These are phyloP conservation scores for Proteromonas lacertae DNA, from an alignment of 352 stramenopile species.

Conservation along the genomic window DNA sequence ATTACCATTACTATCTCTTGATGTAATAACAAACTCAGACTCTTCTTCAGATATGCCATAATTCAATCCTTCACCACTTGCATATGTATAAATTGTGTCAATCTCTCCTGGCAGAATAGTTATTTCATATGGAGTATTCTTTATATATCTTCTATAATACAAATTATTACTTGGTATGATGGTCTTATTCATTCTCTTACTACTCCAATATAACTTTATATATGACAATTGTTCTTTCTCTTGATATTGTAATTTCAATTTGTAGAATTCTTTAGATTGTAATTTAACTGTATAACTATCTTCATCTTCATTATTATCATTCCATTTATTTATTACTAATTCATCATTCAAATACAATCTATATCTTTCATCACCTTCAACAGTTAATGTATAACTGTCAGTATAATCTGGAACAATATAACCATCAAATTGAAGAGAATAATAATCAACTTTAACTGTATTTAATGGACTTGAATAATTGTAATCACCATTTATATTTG, in stretches of 20 bases:
- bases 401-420: constrained; percentile 13
- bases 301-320: too few relatives aligned
- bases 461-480: constrained; percentile 31
- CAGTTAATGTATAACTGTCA: constrained; percentile 32
- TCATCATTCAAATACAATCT: constrained; percentile 24
- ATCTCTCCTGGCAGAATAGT: constrained; percentile 28
- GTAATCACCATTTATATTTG: background rate
- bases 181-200: background rate
- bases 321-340: too few relatives aligned
- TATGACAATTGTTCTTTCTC: constrained; percentile 32
- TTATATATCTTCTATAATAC: constrained; percentile 17
- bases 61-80: too few relatives aligned
- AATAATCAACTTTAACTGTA: constrained; percentile 24
- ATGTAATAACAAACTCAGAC: too few relatives aligned
- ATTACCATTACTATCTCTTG: constrained; percentile 25
- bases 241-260: constrained; percentile 38
- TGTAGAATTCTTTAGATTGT: constrained; percentile 25
- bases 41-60: too few relatives aligned
- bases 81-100: constrained; percentile 9
- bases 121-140: constrained; percentile 16
- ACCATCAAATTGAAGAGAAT: constrained; percentile 21
- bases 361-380: constrained; percentile 33
- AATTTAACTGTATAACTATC: constrained; percentile 4
- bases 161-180: too few relatives aligned
- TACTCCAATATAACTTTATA: constrained; percentile 23